Evolutionary conservation across 306 rosid genomes (phyloP).

Genomic region (Quercus cerris): DNA sequence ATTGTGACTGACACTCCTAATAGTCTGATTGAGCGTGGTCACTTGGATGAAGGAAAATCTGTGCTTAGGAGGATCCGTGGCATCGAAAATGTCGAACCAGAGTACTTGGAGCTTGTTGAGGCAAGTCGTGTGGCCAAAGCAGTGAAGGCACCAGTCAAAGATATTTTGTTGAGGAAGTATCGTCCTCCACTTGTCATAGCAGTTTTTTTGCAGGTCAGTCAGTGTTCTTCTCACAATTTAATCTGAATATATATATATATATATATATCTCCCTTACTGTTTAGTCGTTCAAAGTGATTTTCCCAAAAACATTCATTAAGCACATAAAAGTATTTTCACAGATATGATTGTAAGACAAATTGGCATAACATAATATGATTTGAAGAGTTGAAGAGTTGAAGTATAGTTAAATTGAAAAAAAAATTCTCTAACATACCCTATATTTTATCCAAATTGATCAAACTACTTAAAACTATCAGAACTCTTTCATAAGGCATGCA

Average conservation of each 20-base stretch:
- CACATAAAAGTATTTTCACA: no score
- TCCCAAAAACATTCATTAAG: no score
- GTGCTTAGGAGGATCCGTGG: slow-evolving; percentile 58
- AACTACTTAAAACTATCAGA: no score
- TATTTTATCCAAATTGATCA: no score
- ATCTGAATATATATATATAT: neutral
- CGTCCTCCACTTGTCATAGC: slow-evolving; percentile 57
- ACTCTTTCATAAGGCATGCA: no score
- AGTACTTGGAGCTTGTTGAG: slow-evolving; percentile 43
- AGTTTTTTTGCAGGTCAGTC: slow-evolving; percentile 35
- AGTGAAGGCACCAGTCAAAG: slow-evolving; percentile 39
- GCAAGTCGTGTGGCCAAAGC: slow-evolving; percentile 46
- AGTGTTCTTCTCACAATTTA: neutral
- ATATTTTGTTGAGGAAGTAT: slow-evolving; percentile 38
- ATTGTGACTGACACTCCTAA: slow-evolving; percentile 51
- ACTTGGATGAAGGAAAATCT: slow-evolving; percentile 36
- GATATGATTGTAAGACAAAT: no score
- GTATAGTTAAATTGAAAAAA: no score
- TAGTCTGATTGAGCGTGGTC: slow-evolving; percentile 55
- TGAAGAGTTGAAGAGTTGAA: no score
- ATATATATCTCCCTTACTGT: no score
- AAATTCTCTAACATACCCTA: no score
- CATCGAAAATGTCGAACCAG: slow-evolving; percentile 42
- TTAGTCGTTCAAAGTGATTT: no score
- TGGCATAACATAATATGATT: no score